Evolutionary conservation across 441 rosid species (phyloP), one percentile per base, ranked within the genome.

Genomic region (Gossypium trilobum): DNA sequence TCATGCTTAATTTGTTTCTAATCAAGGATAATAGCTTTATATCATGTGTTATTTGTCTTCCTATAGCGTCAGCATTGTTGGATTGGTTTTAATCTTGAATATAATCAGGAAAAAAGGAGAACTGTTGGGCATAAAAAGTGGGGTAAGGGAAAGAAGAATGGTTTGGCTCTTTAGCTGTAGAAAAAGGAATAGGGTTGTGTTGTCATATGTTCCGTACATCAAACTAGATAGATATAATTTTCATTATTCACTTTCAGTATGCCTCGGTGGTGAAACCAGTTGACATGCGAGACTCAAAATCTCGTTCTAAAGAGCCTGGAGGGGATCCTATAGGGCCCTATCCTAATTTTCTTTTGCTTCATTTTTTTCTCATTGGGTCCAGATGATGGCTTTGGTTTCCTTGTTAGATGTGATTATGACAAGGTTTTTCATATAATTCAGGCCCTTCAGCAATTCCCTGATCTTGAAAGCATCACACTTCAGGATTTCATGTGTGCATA

Each of bases 401-500:
- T 8, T n/a, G 71, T 19, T 19, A 27, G 44, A 74, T 68, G 63
- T 70, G 44, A 68, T 13, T n/a, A 59, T 66, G 63, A 63, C 62
- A 44, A 33, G 20, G 9, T 42, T 29, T 64, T 71, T 61, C 29
- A 11, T 50, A 11, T 23, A 25, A 36, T 74, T 48, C 85, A 93
- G 97, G 90, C 72, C 71, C 83, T 87, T 48, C 70, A 78, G 63
- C 78, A 65, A 42, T 74, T 74, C 72, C 75, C 83, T 51, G 78
- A 71, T 67, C 79, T 64, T 72, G 75, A 77, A 78, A 59, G 70
- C 73, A 39, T 78, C 74, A 80, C 82, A 48, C 78, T 82, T 65
- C 76, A 84, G 75, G 89, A 93, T 77, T 91, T 91, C 80, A 82
- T 87, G 87, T 85, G 81, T 79, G 89, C 92, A 64, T 84, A 84